A percentile compares a stretch with the other conserved stretches of the same genome.
These are phyloP conservation scores for Dactylellina haptotyla DNA, from an alignment of 2,329 filamentous ascomycete genomes.

Conservation along the genomic window DNA sequence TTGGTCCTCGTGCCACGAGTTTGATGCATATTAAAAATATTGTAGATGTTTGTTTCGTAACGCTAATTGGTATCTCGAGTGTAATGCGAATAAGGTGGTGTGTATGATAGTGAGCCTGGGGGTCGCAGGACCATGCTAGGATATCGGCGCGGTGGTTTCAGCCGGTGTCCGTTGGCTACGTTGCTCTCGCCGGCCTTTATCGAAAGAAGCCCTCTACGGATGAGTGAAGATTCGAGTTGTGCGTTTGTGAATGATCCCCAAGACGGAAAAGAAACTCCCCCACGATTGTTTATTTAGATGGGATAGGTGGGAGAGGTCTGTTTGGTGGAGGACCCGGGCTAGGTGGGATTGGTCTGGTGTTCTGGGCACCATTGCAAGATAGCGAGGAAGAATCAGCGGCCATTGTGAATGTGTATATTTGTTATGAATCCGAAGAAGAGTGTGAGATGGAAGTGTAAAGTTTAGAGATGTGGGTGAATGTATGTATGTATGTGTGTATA, in stretches of 20 bases:
- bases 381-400: constrained; percentile 58
- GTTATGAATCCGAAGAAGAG: neutral
- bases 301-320: constrained; percentile 58
- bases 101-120: constrained; percentile 7
- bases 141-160: neutral
- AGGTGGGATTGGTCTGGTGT: constrained; percentile 56
- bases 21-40: constrained; percentile 53
- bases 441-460: constrained; percentile 11
- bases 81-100: constrained; percentile 35
- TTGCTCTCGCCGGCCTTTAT: neutral
- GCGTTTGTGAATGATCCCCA: constrained; percentile 3
- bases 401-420: constrained; percentile 54
- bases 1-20: constrained; percentile 32
- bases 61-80: constrained; percentile 53
- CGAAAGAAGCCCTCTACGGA: no score
- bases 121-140: neutral
- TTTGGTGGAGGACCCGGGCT: constrained; percentile 58
- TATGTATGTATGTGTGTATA: constrained; percentile 17
- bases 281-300: constrained; percentile 50
- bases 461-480: neutral
- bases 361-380: constrained; percentile 58
- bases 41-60: constrained; percentile 38
- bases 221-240: no score
- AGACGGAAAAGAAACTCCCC: neutral
- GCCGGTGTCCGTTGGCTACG: constrained; percentile 1